Base-by-base conservation (phyloP, 1,284 basidiomycete genomes). In the Pholiota adiposa region DNA sequence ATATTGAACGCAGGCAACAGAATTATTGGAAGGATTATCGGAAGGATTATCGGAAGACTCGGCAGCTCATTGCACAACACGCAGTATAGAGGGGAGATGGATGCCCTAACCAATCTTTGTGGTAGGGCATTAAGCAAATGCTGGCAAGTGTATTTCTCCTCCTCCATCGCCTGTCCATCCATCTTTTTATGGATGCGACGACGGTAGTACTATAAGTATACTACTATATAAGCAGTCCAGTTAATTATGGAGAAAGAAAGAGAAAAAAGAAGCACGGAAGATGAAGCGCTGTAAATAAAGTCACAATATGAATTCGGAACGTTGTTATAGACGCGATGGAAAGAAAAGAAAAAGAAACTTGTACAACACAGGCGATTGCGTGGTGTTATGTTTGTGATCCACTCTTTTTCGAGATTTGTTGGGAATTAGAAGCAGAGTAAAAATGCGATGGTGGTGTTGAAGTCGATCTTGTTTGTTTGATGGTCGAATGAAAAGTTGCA, bases 271-370 rank as follows among this genome's bases (percentile, higher is more conserved):
- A 50, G 19, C n/a, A 59, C 27, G 25, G 61, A 56, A 65, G 56
- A 67, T 67, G 65, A 55, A 67, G 65, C 60, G 60, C 49, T 63
- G 63, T 67, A 67, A 67, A 65, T 67, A 65, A 62, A 29, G 34
- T 50, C 60, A 62, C 61, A 62, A 64, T 49, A 59, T 46, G 52
- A 14, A 58, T 21, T 48, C 38, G 54, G 36, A 38, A n/a, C 36
- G 36, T 38, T 43, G n/a, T n/a, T n/a, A n/a, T n/a, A n/a, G 38
- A 50, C 23, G 41, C 33, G 21, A 36, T 33, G 27, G 14, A 38
- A 16, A 12, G 29, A 53, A 18, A 14, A 40, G 29, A 41, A 27
- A 51, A 36, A 51, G 29, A 56, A 56, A 55, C 25, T 27, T 56
- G 52, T 62, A 65, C 64, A 63, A 56, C 54, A 48, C 46, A 58